Base-by-base conservation (phyloP, 192 early-diverging fungal species). In the Linnemannia schmuckeri region DNA sequence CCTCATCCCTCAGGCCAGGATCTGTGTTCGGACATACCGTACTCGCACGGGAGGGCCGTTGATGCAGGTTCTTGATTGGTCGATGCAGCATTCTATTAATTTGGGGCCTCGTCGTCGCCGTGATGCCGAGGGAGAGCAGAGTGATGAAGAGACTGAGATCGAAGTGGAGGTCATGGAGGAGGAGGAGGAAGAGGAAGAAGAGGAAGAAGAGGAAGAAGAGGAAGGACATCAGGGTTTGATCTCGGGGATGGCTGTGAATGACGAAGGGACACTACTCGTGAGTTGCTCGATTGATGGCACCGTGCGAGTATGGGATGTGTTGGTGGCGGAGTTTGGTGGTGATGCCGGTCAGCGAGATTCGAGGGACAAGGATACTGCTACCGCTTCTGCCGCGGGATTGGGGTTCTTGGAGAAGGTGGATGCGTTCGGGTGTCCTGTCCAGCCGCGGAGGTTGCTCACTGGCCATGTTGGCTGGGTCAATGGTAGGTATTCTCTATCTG, bases 401-500 rank as follows among this genome's bases (percentile, higher is more conserved):
- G 20, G 24, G 74, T 61, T 82, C n/a, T 1, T 33, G 70, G 35
- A 70, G 6, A 82, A 63, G 20, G 27, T 84, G 35, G n/a, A 77
- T 20, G 63, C 40, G 41, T 69, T 30, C 52, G 84, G 78, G 18
- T 79, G 57, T 69, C 84, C 84, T 30, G 73, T 86, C 27, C 27
- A 40, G 33, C 18, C 30, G 13, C 46, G 79, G 22, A 4, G 24
- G 8, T 6, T 81, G 3, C 54, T 86, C n/a, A 57, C 52, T 8
- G 84, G 84, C 1, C 84, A 86, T 72, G 49, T 80, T 57, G 84
- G 84, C 1, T 86, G 84, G 84, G 84, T 86, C 24, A 86, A 86
- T 76, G 79, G 84, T 86, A 79, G 75, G 57, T 15, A 10, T 17
- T 15, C 3, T 13, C 3, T 66, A 9, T 12, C 1, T 15, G 0